phyloP scores from a whole-genome alignment of 1,139 yeast genomes.

The Pichia sp. region DNA sequence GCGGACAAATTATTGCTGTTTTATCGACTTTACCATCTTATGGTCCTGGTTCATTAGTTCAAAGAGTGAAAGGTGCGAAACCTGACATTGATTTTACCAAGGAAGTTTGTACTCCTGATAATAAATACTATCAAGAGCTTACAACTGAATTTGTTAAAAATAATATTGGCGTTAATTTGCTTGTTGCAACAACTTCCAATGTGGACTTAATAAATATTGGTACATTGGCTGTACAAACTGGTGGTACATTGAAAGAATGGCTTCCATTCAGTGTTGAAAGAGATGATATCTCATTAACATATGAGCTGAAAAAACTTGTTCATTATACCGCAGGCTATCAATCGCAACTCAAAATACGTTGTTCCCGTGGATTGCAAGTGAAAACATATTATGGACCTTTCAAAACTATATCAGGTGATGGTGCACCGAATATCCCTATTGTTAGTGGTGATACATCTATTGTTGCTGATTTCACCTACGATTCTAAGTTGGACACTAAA shows the following conservation, averaged over 20 bases:
- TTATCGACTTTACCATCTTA: constrained; percentile 67
- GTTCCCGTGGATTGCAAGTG: constrained; percentile 84
- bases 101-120: constrained; percentile 48
- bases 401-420: constrained; percentile 25
- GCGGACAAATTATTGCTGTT: constrained; percentile 74
- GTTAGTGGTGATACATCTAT: constrained; percentile 59
- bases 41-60: constrained; percentile 75
- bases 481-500: constrained; percentile 64
- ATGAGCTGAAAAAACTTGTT: constrained; percentile 48
- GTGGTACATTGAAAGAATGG: constrained; percentile 65
- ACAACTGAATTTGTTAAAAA: constrained; percentile 49
- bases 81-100: constrained; percentile 51
- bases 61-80: constrained; percentile 35
- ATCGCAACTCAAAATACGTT: constrained; percentile 76
- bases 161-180: constrained; percentile 72
- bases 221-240: constrained; percentile 58
- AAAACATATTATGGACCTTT: constrained; percentile 65
- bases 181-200: constrained; percentile 52
- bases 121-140: constrained; percentile 54
- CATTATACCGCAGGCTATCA: constrained; percentile 57
- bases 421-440: constrained; percentile 68
- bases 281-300: constrained; percentile 62
- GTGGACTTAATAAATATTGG: constrained; percentile 75
- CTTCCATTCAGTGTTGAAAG: constrained; percentile 59
- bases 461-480: constrained; percentile 68